These are phyloP conservation scores for Phytophthora hibernalis DNA, from an alignment of 352 stramenopile genomes.

Conservation along the genomic window DNA sequence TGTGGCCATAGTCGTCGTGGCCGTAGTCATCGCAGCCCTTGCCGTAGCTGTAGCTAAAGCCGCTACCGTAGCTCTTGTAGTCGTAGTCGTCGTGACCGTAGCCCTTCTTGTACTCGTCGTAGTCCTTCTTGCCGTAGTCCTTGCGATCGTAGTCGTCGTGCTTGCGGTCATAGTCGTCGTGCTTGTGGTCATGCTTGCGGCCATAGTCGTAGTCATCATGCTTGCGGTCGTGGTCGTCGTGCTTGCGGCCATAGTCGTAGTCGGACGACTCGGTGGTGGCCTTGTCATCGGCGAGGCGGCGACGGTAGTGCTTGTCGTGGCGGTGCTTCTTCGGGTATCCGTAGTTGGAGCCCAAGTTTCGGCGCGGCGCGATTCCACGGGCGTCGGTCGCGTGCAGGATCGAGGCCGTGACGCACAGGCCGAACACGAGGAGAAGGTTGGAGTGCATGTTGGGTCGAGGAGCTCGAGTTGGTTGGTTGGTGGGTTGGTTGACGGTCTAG, in stretches of 20 bases:
- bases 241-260: background rate
- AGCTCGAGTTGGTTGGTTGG: background rate
- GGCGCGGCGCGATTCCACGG: conserved; percentile 10
- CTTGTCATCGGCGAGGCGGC: conserved; percentile 30
- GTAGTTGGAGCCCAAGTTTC: conserved; percentile 25
- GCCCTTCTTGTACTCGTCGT: too few relatives aligned
- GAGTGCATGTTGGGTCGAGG: conserved; percentile 20
- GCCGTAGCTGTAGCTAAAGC: too few relatives aligned
- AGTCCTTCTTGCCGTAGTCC: too few relatives aligned
- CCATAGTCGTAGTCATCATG: too few relatives aligned
- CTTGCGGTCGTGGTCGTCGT: background rate
- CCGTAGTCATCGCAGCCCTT: background rate
- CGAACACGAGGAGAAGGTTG: conserved; percentile 20
- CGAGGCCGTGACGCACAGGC: conserved; percentile 19
- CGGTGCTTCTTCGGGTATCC: background rate
- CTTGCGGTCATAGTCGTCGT: background rate
- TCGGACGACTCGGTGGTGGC: conserved; percentile 7
- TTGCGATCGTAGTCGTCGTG: background rate
- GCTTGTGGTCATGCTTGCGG: too few relatives aligned
- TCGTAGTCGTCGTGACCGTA: too few relatives aligned
- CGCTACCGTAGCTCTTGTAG: too few relatives aligned
- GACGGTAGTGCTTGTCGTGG: conserved; percentile 9
- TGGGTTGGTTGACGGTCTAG: background rate
- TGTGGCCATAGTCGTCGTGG: background rate
- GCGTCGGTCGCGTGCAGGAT: conserved; percentile 5